phyloP scores from a whole-genome alignment of 192 early-diverging fungal genomes.

The Cetraspora pellucida region DNA sequence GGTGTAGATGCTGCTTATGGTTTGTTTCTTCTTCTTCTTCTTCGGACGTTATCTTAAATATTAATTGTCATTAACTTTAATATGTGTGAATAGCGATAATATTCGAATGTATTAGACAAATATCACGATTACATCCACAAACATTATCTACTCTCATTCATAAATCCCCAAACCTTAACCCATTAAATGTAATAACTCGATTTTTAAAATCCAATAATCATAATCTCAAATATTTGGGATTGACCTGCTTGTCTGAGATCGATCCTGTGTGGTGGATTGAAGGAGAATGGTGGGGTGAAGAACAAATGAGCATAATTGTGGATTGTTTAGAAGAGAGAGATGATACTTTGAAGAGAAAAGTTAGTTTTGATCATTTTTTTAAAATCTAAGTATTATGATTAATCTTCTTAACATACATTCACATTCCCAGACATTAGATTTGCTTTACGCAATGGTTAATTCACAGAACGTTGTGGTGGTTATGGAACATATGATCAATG shows the following conservation, averaged over 20 bases:
- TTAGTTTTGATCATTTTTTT: background rate
- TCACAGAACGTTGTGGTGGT: conserved; percentile 19
- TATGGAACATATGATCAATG: conserved; percentile 25
- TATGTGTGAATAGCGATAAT: conserved; percentile 40
- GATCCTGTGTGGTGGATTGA: conserved; percentile 35
- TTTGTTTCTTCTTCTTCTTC: background rate
- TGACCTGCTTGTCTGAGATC: conserved; percentile 44
- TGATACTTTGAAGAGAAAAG: conserved; percentile 27
- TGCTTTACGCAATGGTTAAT: conserved; percentile 33
- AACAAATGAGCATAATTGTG: conserved; percentile 31
- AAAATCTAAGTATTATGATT: background rate
- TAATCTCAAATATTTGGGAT: conserved; percentile 55
- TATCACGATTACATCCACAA: conserved; percentile 22
- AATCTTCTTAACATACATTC: background rate
- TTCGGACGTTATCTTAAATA: background rate
- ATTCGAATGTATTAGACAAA: conserved; percentile 37
- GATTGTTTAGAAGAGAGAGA: conserved; percentile 35
- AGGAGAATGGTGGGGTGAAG: conserved; percentile 29
- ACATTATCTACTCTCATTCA: background rate
- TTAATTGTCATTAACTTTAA: background rate
- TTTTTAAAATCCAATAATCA: conserved; percentile 52
- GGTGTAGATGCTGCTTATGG: conserved; percentile 50
- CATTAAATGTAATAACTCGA: conserved; percentile 40
- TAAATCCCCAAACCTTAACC: conserved; percentile 32
- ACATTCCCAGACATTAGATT: conserved; percentile 17